These are phyloP conservation scores for Baorangia bicolor DNA, from an alignment of 768 basidiomycete species.

Conservation along the genomic window DNA sequence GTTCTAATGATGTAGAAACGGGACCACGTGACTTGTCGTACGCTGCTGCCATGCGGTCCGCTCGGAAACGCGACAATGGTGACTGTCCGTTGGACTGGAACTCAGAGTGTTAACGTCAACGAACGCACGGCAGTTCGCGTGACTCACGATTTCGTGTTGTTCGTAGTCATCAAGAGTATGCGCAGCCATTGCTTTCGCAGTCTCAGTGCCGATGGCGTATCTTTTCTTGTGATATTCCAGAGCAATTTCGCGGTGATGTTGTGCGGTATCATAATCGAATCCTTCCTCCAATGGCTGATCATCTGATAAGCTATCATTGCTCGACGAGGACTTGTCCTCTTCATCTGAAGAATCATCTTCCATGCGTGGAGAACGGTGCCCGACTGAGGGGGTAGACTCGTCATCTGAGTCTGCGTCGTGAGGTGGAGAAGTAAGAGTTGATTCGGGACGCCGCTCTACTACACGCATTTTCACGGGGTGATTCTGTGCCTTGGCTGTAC, in stretches of 20 bases:
- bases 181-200: slow-evolving; percentile 49
- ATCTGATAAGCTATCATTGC: slow-evolving; percentile 29
- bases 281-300: slow-evolving; percentile 49
- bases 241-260: slow-evolving; percentile 73
- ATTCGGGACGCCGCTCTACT: slow-evolving; percentile 57
- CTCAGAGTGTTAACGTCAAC: background rate
- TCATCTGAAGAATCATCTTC: slow-evolving; percentile 26
- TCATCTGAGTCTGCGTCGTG: slow-evolving; percentile 61
- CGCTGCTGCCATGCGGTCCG: slow-evolving; percentile 49
- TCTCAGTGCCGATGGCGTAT: slow-evolving; percentile 51
- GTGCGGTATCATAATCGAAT: slow-evolving; percentile 58
- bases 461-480: slow-evolving; percentile 67
- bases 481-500: slow-evolving; percentile 29
- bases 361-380: slow-evolving; percentile 32
- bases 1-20: slow-evolving; percentile 41
- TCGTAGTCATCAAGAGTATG: slow-evolving; percentile 45
- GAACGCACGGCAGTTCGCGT: background rate
- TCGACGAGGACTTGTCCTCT: slow-evolving; percentile 17
- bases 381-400: slow-evolving; percentile 49
- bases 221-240: slow-evolving; percentile 69
- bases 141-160: slow-evolving; percentile 44
- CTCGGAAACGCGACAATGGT: slow-evolving; percentile 64
- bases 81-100: slow-evolving; percentile 45
- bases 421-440: slow-evolving; percentile 13
- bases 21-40: slow-evolving; percentile 42